Evolutionary conservation across 257 asterid genomes (phyloP), one percentile per base, ranked within the genome.

Genomic region (Agastache rugosa): DNA sequence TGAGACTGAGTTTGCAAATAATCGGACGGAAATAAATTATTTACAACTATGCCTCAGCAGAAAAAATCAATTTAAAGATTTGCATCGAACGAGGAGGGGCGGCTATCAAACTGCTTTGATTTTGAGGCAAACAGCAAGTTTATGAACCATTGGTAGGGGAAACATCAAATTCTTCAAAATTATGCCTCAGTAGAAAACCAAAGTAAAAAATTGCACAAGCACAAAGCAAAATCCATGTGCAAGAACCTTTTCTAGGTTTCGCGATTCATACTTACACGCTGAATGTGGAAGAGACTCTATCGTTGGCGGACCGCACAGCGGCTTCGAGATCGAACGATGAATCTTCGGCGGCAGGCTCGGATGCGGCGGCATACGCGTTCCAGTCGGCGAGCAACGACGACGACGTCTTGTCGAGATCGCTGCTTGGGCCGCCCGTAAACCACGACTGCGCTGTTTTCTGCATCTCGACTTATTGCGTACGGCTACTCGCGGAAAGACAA

Each of bases 291-390:
- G 94, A 22, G 34, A 92, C 94, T 82, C 81, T 89, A 69, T 90
- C 90, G 74, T 85, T 89, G 81, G 93, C 90, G 25, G 93, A 83
- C 27, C 85, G 88, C 19, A 89, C 95, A 9, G 98, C 98, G 22
- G 98, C 90, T 83, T 93, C 98, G 69, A 93, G 88, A 82, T 93
- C 98, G 66, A 90, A 89, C 16, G 91, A 86, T 12, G 92, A 84
- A 6, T 91, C 78, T 20, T 84, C 90, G 6, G 77, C 85, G 42
- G 79, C 85, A 39, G 84, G 79, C 56, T 86, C 74, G 23, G 89
- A 71, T 17, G 81, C 48, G 73, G 97, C 85, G 63, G 95, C 94
- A 65, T 93, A 93, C 51, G 98, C 90, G 63, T 93, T 93, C 98
- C 97, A 93, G 62, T 93, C 98, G 48, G 91, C 97, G 27, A 90